Evolutionary conservation across 1,284 basidiomycete species (phyloP).

Genomic region (Salmacisia buchloeana): DNA sequence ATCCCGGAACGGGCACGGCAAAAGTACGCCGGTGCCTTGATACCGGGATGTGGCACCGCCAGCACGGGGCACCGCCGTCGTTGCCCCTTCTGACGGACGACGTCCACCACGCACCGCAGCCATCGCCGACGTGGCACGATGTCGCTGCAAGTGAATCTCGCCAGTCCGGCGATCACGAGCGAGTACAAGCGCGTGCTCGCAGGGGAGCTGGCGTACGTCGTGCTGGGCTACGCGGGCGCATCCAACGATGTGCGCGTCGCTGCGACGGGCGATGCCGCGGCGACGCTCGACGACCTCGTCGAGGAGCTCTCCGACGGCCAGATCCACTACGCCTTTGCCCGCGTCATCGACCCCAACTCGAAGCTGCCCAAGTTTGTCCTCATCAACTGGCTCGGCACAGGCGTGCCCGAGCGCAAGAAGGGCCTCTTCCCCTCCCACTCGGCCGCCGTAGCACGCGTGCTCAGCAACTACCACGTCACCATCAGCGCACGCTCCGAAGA

Average conservation of each 20-base stretch:
- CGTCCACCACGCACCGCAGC: background rate
- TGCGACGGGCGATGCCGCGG: constrained; percentile 56
- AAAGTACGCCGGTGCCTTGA: no score
- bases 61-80: no score
- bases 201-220: constrained; percentile 71
- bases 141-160: constrained; percentile 60
- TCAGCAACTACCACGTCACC: constrained; percentile 77
- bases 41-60: no score
- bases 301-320: constrained; percentile 93
- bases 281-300: constrained; percentile 72
- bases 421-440: constrained; percentile 86
- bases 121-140: constrained; percentile 16
- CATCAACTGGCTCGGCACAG: constrained; percentile 73
- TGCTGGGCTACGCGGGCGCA: constrained; percentile 71
- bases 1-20: no score
- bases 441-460: constrained; percentile 71
- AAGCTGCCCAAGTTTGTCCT: constrained; percentile 87
- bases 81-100: no score
- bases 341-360: constrained; percentile 83
- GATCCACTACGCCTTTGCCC: constrained; percentile 87
- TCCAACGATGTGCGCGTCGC: constrained; percentile 87
- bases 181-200: constrained; percentile 48
- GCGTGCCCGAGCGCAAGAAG: constrained; percentile 85
- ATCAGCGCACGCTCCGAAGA: constrained; percentile 88
- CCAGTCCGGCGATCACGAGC: constrained; percentile 59